Conservation (phyloP, 169 alveolate genomes). For the Perkinsus chesapeaki region DNA sequence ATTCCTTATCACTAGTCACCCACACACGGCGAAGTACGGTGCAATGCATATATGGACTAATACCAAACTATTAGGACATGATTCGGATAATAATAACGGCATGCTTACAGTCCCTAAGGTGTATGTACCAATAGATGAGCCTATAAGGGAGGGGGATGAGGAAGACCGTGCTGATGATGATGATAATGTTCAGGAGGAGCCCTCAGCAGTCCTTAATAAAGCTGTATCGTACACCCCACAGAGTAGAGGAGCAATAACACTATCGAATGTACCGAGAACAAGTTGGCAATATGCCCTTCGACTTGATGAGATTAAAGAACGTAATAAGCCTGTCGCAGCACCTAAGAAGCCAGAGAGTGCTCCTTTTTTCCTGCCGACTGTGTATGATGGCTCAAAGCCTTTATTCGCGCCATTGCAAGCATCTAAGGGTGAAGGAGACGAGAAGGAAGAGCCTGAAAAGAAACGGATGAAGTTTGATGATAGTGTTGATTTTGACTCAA, state of each 20-base stretch:
- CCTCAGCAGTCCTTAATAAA: background rate
- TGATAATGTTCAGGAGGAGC: background rate
- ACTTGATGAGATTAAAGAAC: conserved; percentile 64
- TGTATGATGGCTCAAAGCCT: background rate
- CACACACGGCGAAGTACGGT: background rate
- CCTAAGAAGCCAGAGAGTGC: conserved; percentile 62
- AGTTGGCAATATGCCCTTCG: conserved; percentile 22
- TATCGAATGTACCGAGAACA: conserved; percentile 27
- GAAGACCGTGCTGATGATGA: background rate
- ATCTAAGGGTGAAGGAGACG: background rate
- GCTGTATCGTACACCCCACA: background rate
- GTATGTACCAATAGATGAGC: conserved; percentile 4
- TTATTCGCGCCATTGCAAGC: background rate
- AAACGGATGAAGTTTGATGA: background rate
- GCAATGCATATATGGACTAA: background rate
- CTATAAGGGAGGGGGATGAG: background rate
- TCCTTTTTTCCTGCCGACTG: conserved; percentile 64
- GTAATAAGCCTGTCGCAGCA: conserved; percentile 64
- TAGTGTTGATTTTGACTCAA: background rate
- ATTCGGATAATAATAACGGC: background rate
- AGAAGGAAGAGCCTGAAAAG: background rate
- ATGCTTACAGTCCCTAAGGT: conserved; percentile 2
- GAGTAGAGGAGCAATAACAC: conserved; percentile 8
- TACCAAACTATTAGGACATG: background rate
- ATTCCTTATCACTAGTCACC: background rate